Evolutionary conservation across 1,284 basidiomycete genomes (phyloP).

Genomic region (Puccinia sorghi): DNA sequence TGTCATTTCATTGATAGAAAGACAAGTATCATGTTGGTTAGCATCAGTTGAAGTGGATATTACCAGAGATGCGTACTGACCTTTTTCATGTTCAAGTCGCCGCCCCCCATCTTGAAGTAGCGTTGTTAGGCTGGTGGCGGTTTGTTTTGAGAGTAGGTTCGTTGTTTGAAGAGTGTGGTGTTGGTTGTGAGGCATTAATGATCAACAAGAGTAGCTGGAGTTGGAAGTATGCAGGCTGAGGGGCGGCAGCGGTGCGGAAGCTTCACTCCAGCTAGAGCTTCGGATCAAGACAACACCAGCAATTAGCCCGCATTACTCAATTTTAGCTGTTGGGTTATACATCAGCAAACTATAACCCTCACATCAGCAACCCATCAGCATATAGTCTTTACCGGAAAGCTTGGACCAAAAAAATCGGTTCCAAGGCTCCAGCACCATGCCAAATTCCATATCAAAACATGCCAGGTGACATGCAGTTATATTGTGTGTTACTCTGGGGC

Average conservation of each 20-base stretch:
- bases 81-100: constrained; percentile 50
- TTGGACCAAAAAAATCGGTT: too few relatives aligned
- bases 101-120: constrained; percentile 38
- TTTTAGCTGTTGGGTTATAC: too few relatives aligned
- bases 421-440: too few relatives aligned
- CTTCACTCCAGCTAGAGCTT: background rate
- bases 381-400: too few relatives aligned
- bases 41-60: background rate
- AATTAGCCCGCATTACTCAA: too few relatives aligned
- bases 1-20: background rate
- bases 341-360: too few relatives aligned
- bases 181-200: background rate
- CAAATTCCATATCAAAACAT: too few relatives aligned
- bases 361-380: too few relatives aligned
- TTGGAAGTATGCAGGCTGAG: background rate
- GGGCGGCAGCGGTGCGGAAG: background rate
- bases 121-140: background rate
- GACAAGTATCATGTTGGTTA: background rate
- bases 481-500: too few relatives aligned
- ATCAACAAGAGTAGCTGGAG: background rate
- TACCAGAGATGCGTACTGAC: constrained; percentile 6
- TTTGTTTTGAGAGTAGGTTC: background rate
- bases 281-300: background rate
- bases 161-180: background rate
- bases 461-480: too few relatives aligned